A percentile compares a stretch with the other conserved stretches of the same genome.
phyloP scores from a whole-genome alignment of 768 basidiomycete species.

The Pleurotus tuoliensis region DNA sequence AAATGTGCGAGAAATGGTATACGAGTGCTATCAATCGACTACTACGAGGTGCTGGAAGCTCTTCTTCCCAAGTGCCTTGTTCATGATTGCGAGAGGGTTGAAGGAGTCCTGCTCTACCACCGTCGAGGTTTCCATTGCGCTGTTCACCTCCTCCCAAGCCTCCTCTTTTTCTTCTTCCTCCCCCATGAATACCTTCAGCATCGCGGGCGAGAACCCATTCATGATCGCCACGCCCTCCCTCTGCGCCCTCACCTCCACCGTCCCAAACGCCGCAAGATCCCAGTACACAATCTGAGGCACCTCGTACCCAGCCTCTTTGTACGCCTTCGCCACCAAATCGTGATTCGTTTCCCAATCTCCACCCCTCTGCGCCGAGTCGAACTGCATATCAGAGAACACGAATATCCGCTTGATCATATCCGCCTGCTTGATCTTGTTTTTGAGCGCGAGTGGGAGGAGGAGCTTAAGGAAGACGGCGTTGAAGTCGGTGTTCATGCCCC shows the following conservation, averaged over 20 bases:
- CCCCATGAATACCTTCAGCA: constrained; percentile 73
- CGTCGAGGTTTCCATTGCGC: constrained; percentile 22
- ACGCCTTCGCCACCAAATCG: constrained; percentile 50
- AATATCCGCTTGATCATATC: constrained; percentile 77
- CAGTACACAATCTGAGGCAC: constrained; percentile 74
- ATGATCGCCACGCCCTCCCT: constrained; percentile 62
- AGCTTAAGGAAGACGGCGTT: constrained; percentile 58
- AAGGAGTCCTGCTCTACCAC: constrained; percentile 28
- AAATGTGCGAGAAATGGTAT: too few species aligned
- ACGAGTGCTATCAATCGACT: neutral
- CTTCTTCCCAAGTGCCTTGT: constrained; percentile 40
- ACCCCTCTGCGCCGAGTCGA: constrained; percentile 36
- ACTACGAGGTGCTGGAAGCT: constrained; percentile 31
- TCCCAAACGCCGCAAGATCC: constrained; percentile 41
- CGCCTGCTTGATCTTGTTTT: constrained; percentile 53
- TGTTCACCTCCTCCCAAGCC: constrained; percentile 33
- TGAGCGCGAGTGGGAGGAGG: constrained; percentile 56
- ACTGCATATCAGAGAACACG: constrained; percentile 80
- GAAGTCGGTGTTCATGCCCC: constrained; percentile 62
- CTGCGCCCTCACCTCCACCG: constrained; percentile 47
- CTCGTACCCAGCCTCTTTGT: constrained; percentile 60
- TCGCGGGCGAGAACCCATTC: constrained; percentile 64
- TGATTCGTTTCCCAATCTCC: constrained; percentile 60
- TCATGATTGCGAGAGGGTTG: constrained; percentile 41
- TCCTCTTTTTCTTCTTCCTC: constrained; percentile 32